These are phyloP conservation scores for Akanthomyces uredinophilus DNA, from an alignment of 2,329 filamentous ascomycete genomes.

Conservation along the genomic window DNA sequence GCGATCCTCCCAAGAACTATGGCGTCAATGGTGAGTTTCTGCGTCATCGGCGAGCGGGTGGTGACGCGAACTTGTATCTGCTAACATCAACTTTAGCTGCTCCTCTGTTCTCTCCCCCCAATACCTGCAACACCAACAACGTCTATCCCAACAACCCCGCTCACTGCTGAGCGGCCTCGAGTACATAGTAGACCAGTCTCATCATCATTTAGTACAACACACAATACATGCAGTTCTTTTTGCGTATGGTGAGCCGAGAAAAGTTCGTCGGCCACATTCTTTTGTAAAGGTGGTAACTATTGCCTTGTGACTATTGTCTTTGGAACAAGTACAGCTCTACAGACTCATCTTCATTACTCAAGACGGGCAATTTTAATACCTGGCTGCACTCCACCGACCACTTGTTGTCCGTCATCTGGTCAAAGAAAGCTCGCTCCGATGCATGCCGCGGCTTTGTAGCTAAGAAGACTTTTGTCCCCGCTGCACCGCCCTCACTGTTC, in stretches of 20 bases:
- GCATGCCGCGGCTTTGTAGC: constrained; percentile 53
- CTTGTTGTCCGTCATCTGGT: constrained; percentile 38
- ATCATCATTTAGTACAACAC: neutral
- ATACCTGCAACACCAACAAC: constrained; percentile 21
- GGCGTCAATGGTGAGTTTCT: constrained; percentile 18
- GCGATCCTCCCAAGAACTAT: constrained; percentile 20
- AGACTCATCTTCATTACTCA: constrained; percentile 38
- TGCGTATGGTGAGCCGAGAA: neutral
- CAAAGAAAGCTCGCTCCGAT: constrained; percentile 46
- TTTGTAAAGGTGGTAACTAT: neutral
- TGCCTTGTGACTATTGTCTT: constrained; percentile 23
- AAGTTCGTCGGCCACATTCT: neutral
- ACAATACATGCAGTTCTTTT: neutral
- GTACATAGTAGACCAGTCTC: neutral
- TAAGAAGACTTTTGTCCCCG: constrained; percentile 43
- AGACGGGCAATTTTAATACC: constrained; percentile 40
- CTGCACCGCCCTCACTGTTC: constrained; percentile 4
- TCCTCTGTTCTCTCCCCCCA: constrained; percentile 19
- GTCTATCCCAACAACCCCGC: constrained; percentile 21
- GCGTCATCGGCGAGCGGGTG: no score
- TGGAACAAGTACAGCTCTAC: constrained; percentile 51
- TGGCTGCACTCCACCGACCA: constrained; percentile 41
- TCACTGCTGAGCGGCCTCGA: constrained; percentile 17
- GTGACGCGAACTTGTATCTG: no score
- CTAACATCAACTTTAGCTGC: constrained; percentile 14